Evolutionary conservation across 2,329 filamentous ascomycete genomes (phyloP), one percentile per base, ranked within the genome.

Genomic region (Chaetomium strumarium): DNA sequence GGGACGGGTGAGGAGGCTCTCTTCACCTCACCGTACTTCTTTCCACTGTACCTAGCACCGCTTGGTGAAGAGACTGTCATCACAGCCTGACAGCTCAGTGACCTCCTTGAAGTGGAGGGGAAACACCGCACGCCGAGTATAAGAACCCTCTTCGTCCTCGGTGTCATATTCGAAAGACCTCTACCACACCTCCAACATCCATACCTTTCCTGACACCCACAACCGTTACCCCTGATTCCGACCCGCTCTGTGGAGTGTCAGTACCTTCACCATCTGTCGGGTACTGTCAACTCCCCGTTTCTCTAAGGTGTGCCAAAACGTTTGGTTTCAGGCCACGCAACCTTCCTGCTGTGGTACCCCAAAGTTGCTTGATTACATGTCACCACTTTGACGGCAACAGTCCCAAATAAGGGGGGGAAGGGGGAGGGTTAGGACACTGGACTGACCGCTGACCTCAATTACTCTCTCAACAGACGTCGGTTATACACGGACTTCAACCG

Each of bases 121-220:
- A 30, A 34, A 33, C 34, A 30, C 34, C 13, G n/a, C 37, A 45
- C 20, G 29, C 38, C 50, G 38, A 47, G 50, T 52, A 52, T 52
- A 52, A 47, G 44, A 42, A 8, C 8, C 10, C 11, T 31, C 43
- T 9, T 17, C 16, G 14, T 16, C 48, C 48, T 40, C 48, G 29
- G 7, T 8, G 16, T 40, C 16, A 24, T 16, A 34, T 19, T 7
- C 37, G 16, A 2, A 20, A 33, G 12, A 11, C 2, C 10, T 16
- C 13, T 8, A n/a, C 39, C 17, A 41, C 17, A 11, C 39, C 17
- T 41, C 17, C 37, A 39, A 39, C 12, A 19, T 6, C 11, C 7
- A 19, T 17, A 19, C 17, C 37, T 24, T 24, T 4, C 24, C 24
- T 7, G 24, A 7, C 10, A 13, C n/a, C 34, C 33, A 12, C 19